phyloP scores from a whole-genome alignment of 2,329 filamentous ascomycete genomes.

The Chaetomium sp. region DNA sequence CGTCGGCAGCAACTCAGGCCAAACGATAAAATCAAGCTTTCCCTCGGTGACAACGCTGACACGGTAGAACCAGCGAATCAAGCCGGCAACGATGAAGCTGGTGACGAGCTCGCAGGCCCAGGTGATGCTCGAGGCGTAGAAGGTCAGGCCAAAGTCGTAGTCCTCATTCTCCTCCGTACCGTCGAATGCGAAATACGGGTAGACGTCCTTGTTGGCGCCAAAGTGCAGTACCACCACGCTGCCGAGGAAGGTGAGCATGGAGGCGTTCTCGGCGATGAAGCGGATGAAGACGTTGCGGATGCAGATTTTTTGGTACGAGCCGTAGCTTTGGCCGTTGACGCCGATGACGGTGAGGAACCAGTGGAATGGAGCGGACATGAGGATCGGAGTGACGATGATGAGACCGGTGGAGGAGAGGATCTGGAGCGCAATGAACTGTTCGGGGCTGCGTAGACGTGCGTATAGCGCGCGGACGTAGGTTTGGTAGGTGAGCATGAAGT shows the following conservation, averaged over 20 bases:
- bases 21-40: conserved; percentile 56
- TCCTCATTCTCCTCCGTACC: conserved; percentile 32
- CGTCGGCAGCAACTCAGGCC: conserved; percentile 61
- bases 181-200: conserved; percentile 64
- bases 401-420: conserved; percentile 56
- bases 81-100: conserved; percentile 51
- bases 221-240: conserved; percentile 61
- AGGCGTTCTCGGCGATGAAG: conserved; percentile 60
- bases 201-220: conserved; percentile 60
- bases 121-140: conserved; percentile 56
- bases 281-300: conserved; percentile 62
- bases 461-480: conserved; percentile 65
- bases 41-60: conserved; percentile 60
- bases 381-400: conserved; percentile 57
- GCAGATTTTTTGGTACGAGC: conserved; percentile 59
- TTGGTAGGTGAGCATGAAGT: conserved; percentile 64
- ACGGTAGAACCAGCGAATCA: conserved; percentile 53
- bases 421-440: conserved; percentile 60
- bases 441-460: conserved; percentile 58
- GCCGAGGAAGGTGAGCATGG: conserved; percentile 62
- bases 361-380: conserved; percentile 56
- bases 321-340: conserved; percentile 54
- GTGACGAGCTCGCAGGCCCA: conserved; percentile 62
- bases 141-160: conserved; percentile 59
- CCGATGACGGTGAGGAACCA: conserved; percentile 46